These are phyloP conservation scores for Dactylonectria macrodidyma DNA, from an alignment of 2,329 filamentous ascomycete species.

Conservation along the genomic window DNA sequence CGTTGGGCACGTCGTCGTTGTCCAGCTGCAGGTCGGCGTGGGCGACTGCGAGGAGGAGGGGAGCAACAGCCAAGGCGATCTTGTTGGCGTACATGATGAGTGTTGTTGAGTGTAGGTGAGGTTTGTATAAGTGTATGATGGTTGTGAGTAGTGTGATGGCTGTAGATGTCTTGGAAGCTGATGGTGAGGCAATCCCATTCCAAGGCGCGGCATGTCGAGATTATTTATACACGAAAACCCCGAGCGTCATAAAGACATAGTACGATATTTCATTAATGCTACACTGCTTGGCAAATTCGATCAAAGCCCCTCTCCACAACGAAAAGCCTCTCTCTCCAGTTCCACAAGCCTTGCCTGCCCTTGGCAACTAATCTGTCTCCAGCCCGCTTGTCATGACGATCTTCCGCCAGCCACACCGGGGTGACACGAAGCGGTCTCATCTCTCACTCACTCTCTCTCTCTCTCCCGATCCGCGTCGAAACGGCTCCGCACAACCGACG, in stretches of 20 bases:
- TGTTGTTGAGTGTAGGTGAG: neutral
- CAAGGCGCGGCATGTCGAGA: neutral
- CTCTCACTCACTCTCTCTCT: neutral
- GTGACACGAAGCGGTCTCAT: neutral
- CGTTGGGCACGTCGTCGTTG: constrained; percentile 52
- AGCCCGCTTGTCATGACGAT: neutral
- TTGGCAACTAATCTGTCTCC: neutral
- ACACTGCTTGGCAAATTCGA: neutral
- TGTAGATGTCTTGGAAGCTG: constrained; percentile 12
- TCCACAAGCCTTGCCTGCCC: neutral
- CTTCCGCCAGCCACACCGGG: neutral
- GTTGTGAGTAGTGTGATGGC: neutral
- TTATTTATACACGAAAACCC: constrained; percentile 17
- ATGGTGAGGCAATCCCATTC: constrained; percentile 3
- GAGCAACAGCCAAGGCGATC: constrained; percentile 48
- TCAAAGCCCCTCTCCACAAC: neutral
- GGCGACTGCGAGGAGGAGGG: constrained; percentile 46
- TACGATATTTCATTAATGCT: neutral
- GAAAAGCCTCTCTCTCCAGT: neutral
- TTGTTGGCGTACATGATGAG: constrained; percentile 50
- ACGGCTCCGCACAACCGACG: neutral
- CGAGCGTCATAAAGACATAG: neutral
- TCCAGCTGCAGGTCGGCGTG: constrained; percentile 54
- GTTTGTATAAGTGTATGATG: neutral
- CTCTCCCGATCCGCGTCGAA: neutral